Evolutionary conservation across 176 grass and related monocot species (phyloP).

Genomic region (Eremochloa ophiuroides): DNA sequence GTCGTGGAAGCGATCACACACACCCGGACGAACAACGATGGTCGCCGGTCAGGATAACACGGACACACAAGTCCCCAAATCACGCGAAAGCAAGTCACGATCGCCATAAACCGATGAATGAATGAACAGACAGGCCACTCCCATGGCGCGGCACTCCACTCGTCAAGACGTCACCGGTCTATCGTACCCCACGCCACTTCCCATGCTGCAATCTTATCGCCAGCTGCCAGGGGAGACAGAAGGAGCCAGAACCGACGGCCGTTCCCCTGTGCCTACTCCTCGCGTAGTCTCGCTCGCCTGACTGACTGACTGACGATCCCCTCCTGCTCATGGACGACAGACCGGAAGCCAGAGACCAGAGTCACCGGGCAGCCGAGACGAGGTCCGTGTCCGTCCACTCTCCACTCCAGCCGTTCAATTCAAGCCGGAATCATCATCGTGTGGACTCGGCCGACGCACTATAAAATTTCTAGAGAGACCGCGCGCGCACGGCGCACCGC

Average conservation of each 20-base stretch:
- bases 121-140: neutral
- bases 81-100: neutral
- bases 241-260: neutral
- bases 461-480: constrained; percentile 1
- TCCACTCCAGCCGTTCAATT: no score
- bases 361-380: neutral
- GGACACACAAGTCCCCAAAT: neutral
- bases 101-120: neutral
- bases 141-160: neutral
- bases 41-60: neutral
- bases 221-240: neutral
- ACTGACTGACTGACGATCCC: neutral
- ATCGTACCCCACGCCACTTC: neutral
- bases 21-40: neutral
- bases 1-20: neutral
- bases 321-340: neutral
- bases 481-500: neutral
- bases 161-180: neutral
- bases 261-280: neutral
- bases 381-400: no score
- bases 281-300: neutral
- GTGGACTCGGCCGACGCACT: neutral
- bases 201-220: neutral
- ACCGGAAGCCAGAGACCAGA: neutral
- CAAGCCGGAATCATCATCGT: neutral